Evolutionary conservation across 805 yeast species (phyloP), one percentile per base, ranked within the genome.

Genomic region (Pichia manshurica): DNA sequence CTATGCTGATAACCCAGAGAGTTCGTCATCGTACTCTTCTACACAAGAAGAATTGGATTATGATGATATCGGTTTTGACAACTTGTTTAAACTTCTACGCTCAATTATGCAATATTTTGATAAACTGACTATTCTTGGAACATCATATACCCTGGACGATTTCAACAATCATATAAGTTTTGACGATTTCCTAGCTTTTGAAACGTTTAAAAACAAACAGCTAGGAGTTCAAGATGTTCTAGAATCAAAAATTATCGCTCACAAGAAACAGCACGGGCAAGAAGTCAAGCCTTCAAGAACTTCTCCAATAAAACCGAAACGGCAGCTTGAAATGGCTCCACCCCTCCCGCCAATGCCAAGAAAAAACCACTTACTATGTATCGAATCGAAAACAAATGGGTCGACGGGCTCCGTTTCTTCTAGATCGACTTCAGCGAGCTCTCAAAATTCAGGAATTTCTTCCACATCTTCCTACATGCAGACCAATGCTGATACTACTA

Each of bases 41-140:
- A 39, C 45, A 10, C 44, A 41, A 8, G 23, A 31, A 15, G 37
- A 31, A 12, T 23, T 21, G 7, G 59, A 52, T n/a, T 50, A 51
- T 22, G 59, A 59, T 37, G 65, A 62, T 39, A 33, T 50, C 32
- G 61, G 59, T 2, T 66, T 66, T 53, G 69, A 65, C 44, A 48
- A 57, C 12, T 37, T 65, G 34, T 65, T 65, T 50, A 63, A 62
- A 49, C 61, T 65, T 23, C 44, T 63, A 6, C 52, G 54, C 21
- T 48, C 63, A 3, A 22, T 58, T 3, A 41, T 65, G 52, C 49
- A 48, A 12, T 48, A 60, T 34, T 65, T 54, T 45, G 50, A 53
- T 40, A 25, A 44, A 4, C 41, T 65, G 2, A 45, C 40, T 2
- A 48, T 64, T 9, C 45, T 59, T 5, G 46, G 48, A 9, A 51